Evolutionary conservation across 805 yeast genomes (phyloP).

Genomic region (Spathaspora arborariae): DNA sequence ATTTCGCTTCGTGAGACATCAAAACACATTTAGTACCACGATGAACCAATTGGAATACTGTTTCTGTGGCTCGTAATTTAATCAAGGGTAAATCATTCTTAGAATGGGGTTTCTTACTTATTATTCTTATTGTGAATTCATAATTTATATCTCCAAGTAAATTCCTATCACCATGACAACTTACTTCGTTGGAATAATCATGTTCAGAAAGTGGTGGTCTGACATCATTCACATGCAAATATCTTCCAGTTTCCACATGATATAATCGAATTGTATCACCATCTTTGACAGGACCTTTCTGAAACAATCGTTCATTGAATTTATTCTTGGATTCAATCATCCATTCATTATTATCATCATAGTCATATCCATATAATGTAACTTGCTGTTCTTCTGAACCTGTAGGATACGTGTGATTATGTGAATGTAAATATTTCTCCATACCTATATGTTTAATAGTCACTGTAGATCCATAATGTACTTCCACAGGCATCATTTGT

Average conservation of each 20-base stretch:
- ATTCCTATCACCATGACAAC: constrained; percentile 62
- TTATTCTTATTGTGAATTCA: constrained; percentile 60
- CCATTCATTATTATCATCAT: constrained; percentile 70
- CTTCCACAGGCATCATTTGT: constrained; percentile 51
- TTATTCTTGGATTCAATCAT: constrained; percentile 47
- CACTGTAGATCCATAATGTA: constrained; percentile 69
- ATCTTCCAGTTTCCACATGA: constrained; percentile 65
- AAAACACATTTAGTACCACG: constrained; percentile 64
- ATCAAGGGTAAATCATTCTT: constrained; percentile 30
- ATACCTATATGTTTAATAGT: constrained; percentile 65
- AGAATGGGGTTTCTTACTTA: constrained; percentile 29
- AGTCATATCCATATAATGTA: constrained; percentile 59
- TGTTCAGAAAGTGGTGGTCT: constrained; percentile 90
- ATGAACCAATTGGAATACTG: constrained; percentile 70
- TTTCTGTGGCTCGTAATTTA: constrained; percentile 51
- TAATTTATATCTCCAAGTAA: constrained; percentile 66
- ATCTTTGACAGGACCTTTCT: constrained; percentile 39
- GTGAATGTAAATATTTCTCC: constrained; percentile 83
- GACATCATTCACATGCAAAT: constrained; percentile 64
- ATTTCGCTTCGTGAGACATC: constrained; percentile 64
- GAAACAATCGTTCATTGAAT: constrained; percentile 34
- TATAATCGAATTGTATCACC: constrained; percentile 61
- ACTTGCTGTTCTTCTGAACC: constrained; percentile 80
- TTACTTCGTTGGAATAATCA: constrained; percentile 83
- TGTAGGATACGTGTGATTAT: constrained; percentile 53